Base-by-base conservation (phyloP, 306 rosid species). In the Datisca glomerata region DNA sequence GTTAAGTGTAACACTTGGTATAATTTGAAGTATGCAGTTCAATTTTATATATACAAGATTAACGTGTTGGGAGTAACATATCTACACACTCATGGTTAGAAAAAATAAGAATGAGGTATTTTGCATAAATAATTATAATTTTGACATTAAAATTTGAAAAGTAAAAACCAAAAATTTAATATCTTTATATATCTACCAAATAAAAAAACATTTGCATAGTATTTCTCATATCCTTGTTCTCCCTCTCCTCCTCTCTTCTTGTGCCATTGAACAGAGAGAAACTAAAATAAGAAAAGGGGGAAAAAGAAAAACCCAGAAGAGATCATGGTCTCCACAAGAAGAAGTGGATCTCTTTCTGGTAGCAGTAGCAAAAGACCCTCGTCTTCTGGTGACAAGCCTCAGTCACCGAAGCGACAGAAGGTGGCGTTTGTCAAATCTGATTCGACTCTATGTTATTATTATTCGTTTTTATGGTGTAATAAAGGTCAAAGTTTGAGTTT, bases 261-360 rank as follows among this genome's bases (percentile, higher is more conserved):
- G n/a, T n/a, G n/a, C n/a, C n/a, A n/a, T n/a, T 4, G 33, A 28
- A 28, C 1, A 28, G 11, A 28, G 33, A 28, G 2, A 12, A 28
- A 2, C 33, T 28, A 28, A 12, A n/a, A n/a, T n/a, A n/a, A n/a
- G n/a, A n/a, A n/a, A 28, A 1, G 33, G 10, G 33, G 33, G 36
- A 31, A 11, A 31, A 4, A 31, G 36, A 25, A 31, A 14, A 3
- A n/a, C n/a, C n/a, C 42, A 46, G 39, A 62, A 56, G 53, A 75
- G 57, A 71, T 56, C 74, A 91, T 91, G 98, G 98, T 84, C 68
- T 91, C 98, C 43, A 91, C 98, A 61, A 78, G 98, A 63, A 77
- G 98, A 53, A 80, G 96, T 78, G 98, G 94, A 78, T 91, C 98
- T 73, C 77, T 84, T 62, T 64, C 98, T 23, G 70, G 74, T 21